phyloP scores from a whole-genome alignment of 1,284 basidiomycete species.

The Sporisorium scitamineum region DNA sequence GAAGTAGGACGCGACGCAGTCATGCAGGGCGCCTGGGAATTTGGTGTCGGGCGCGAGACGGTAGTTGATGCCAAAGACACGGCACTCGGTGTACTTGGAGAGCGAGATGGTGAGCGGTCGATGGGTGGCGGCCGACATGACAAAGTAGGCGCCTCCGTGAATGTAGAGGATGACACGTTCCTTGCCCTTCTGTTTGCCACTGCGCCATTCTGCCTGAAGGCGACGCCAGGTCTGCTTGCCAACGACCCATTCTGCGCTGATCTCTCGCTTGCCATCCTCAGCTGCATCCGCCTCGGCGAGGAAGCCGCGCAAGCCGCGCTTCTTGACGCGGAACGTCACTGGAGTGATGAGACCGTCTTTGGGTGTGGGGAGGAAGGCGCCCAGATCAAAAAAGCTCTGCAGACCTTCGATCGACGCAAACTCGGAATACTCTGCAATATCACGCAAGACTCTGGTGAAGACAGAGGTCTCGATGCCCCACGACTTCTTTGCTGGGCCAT shows the following conservation, averaged over 20 bases:
- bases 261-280: conserved; percentile 80
- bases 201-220: conserved; percentile 82
- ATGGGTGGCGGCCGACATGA: conserved; percentile 93
- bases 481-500: conserved; percentile 82
- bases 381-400: conserved; percentile 83
- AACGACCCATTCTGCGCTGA: conserved; percentile 96
- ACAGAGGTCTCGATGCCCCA: conserved; percentile 81
- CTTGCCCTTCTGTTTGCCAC: conserved; percentile 71
- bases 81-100: conserved; percentile 87
- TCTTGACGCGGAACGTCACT: conserved; percentile 87
- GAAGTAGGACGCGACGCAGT: conserved; percentile 87
- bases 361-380: conserved; percentile 86
- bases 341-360: conserved; percentile 95
- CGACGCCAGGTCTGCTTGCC: conserved; percentile 89
- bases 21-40: conserved; percentile 93
- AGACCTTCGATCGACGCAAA: conserved; percentile 80
- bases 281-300: conserved; percentile 80
- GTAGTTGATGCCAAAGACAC: conserved; percentile 98
- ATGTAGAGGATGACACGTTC: conserved; percentile 91
- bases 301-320: conserved; percentile 80
- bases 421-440: conserved; percentile 83
- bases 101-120: conserved; percentile 90
- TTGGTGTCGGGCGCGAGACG: conserved; percentile 92
- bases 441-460: conserved; percentile 82
- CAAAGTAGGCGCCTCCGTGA: conserved; percentile 96